Base-by-base conservation (phyloP, 2,329 filamentous ascomycete genomes). In the Stenocarpella maydis region DNA sequence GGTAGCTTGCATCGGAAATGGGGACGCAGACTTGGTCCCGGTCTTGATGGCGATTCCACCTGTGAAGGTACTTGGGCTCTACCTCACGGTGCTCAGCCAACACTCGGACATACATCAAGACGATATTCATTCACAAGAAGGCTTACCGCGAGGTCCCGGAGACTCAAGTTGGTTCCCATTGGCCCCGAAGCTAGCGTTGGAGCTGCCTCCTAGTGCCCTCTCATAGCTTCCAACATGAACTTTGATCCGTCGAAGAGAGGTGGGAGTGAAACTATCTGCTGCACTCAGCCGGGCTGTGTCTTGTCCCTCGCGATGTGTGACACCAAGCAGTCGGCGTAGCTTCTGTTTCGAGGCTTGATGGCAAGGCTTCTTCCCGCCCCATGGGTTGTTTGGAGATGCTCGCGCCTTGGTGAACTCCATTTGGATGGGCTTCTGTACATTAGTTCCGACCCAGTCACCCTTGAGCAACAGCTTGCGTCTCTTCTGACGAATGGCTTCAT, bases 141-240 rank as follows among this genome's bases (percentile, higher is more conserved):
- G n/a, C 70, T n/a, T 67, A 69, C 70, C 70, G 12, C 14, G 9
- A 47, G 14, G 19, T 17, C 21, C 19, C 1, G 53, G 24, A 14
- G n/a, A n/a, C 19, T 31, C 39, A 64, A 21, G 19, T 53, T 52
- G 17, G 26, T n/a, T 53, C 17, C 69, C 67, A n/a, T 52, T 28
- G 47, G 58, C 64, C 45, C 28, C 47, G 26, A 50, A 26, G 21
- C 64, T 70, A 41, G 64, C 52, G 60, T 54, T 72, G 15, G 73
- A 74, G 21, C 69, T 72, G n/a, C 61, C 72, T 10, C 73, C 74
- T 4, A 75, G 70, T 7, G 69, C 69, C 54, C 77, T 78, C 58
- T 78, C 77, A 65, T 77, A 77, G 49, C 76, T 80, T 10, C 80
- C 80, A 53, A 82, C 76, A 34, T 74, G 77, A 31, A 82, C 76